These are phyloP conservation scores for Dioszegia crocea DNA, from an alignment of 768 basidiomycete genomes.

Conservation along the genomic window DNA sequence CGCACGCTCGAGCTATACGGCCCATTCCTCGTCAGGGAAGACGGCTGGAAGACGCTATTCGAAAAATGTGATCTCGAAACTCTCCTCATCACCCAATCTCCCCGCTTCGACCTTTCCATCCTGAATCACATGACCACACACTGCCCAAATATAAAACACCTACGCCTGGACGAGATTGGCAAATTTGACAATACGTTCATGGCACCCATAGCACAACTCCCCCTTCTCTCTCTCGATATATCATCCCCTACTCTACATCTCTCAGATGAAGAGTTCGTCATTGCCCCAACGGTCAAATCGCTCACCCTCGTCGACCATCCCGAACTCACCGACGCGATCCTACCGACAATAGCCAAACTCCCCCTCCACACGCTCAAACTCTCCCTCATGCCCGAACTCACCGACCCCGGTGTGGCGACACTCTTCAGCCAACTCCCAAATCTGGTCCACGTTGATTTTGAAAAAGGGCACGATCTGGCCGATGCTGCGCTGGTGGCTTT, in stretches of 20 bases:
- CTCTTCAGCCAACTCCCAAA: conserved; percentile 64
- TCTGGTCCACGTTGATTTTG: conserved; percentile 56
- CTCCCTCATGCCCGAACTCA: conserved; percentile 60
- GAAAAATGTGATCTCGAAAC: conserved; percentile 60
- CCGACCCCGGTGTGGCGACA: conserved; percentile 63
- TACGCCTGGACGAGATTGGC: conserved; percentile 76
- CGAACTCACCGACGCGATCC: conserved; percentile 56
- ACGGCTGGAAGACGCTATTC: conserved; percentile 74
- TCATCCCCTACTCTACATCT: conserved; percentile 56
- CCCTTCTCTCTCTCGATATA: conserved; percentile 64
- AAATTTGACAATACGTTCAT: conserved; percentile 65
- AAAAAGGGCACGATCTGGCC: conserved; percentile 60
- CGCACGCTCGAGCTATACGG: conserved; percentile 74
- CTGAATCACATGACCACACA: conserved; percentile 58
- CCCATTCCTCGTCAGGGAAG: conserved; percentile 62
- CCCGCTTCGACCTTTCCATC: conserved; percentile 73
- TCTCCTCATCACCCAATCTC: conserved; percentile 78
- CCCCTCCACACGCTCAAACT: conserved; percentile 55
- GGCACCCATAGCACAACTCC: conserved; percentile 55
- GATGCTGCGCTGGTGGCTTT: conserved; percentile 60
- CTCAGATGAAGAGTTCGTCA: conserved; percentile 58
- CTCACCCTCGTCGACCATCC: conserved; percentile 71
- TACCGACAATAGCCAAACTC: conserved; percentile 61
- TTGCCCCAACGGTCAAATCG: conserved; percentile 59
- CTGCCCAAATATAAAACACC: conserved; percentile 61